Base-by-base conservation (phyloP, 176 grass and related monocot species). In the Pontederia crassipes region DNA sequence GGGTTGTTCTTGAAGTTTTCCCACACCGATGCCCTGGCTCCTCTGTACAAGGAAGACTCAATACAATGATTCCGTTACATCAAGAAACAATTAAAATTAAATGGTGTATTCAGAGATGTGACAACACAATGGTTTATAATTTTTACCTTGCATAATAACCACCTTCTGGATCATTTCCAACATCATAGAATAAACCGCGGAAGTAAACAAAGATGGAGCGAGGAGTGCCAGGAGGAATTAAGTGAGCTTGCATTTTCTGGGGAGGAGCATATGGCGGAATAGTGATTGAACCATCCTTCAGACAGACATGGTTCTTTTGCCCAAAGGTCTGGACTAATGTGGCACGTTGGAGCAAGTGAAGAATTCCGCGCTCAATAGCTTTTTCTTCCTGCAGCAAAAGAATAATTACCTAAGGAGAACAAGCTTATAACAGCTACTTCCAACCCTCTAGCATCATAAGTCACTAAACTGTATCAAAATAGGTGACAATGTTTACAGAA, bases 1-100 rank as follows among this genome's bases (percentile, higher is more conserved):
- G 89, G 81, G 56, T 94, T 94, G 81, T 94, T 94, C 80, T 88
- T 94, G 59, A 94, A 94, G 69, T 94, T 94, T 68, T 94, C 89
- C 89, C 89, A 88, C 12, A 88, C 59, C 59, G 89, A 88, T 35
- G 84, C 89, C 66, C 80, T 70, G 6, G 89, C 89, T 64, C 89
- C 89, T 77, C 89, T 94, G 74, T 46, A 12, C 17, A 59, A 79
- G 46, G 10, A 10, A 68, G 2, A 77, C 18, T 20, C 17, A 68
- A 51, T 11, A 64, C 59, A 29, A 60, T 13, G 55, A 71, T 11
- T 8, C 15, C 9, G 14, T 47, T 12, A 17, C n/a, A 29, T 27
- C 28, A 24, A 24, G 20, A 24, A 24, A 17, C 12, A 2, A 49
- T 10, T 28, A 73, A 73, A 40, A 40, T 7, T 1, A 40, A 7